A percentile compares a stretch with the other conserved stretches of the same genome.
Evolutionary conservation across 495 filamentous ascomycete species (phyloP).

Genomic region (Lophiostoma macrostomum): DNA sequence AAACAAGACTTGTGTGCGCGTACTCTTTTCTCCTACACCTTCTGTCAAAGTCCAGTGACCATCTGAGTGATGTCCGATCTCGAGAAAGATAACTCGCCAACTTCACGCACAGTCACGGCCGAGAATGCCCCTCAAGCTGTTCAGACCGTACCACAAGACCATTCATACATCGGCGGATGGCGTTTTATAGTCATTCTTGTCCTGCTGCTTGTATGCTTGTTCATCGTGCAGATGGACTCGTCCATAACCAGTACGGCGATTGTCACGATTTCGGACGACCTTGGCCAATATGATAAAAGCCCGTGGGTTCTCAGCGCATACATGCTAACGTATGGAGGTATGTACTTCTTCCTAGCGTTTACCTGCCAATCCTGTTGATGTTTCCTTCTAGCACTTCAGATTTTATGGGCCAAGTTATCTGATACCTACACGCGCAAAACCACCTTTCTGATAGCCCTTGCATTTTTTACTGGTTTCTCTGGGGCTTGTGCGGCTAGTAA

Average conservation of each 20-base stretch:
- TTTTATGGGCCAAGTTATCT: constrained; percentile 30
- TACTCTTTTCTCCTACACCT: too few relatives aligned
- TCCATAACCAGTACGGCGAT: constrained; percentile 56
- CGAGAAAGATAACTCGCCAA: too few relatives aligned
- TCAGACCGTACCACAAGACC: too few relatives aligned
- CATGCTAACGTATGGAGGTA: constrained; percentile 9
- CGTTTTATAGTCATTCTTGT: constrained; percentile 36
- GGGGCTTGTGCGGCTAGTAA: constrained; percentile 14
- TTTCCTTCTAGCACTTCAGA: neutral
- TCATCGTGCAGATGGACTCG: constrained; percentile 53
- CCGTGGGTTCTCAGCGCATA: constrained; percentile 18
- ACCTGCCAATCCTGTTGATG: neutral
- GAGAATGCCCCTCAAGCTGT: too few relatives aligned
- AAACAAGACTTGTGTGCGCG: too few relatives aligned
- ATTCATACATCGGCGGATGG: too few relatives aligned
- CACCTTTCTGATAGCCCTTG: constrained; percentile 37
- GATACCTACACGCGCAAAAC: constrained; percentile 38
- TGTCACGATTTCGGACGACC: constrained; percentile 37
- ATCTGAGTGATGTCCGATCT: too few relatives aligned
- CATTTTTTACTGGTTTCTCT: constrained; percentile 35
- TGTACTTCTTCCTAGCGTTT: neutral
- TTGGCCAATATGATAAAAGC: constrained; percentile 11
- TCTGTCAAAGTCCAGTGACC: too few relatives aligned
- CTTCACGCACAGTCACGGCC: too few relatives aligned
- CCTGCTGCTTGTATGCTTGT: constrained; percentile 54